Conservation (phyloP, 768 basidiomycete species). For the Mycena epipterygia region DNA sequence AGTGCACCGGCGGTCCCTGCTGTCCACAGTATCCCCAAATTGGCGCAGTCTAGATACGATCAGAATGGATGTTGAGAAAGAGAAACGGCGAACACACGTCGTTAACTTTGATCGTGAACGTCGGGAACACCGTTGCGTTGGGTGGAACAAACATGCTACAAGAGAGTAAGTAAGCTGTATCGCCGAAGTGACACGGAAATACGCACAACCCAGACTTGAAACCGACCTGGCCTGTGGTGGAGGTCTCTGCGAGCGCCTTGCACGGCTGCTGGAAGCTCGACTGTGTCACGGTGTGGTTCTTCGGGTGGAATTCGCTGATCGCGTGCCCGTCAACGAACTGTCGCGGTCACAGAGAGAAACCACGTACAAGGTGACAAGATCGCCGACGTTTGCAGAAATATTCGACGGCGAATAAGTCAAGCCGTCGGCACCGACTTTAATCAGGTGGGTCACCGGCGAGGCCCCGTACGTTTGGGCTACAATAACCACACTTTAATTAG, state of each 20-base stretch:
- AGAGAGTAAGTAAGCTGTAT: slow-evolving; percentile 34
- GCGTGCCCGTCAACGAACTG: background rate
- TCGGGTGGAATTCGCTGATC: slow-evolving; percentile 36
- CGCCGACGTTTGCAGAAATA: slow-evolving; percentile 36
- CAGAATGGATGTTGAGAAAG: background rate
- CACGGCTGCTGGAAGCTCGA: slow-evolving; percentile 47
- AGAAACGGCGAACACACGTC: slow-evolving; percentile 39
- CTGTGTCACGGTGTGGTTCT: slow-evolving; percentile 50
- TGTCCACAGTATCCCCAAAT: slow-evolving; percentile 62
- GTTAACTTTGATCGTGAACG: slow-evolving; percentile 56
- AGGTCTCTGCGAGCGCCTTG: slow-evolving; percentile 29
- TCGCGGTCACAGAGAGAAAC: background rate
- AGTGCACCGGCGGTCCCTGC: slow-evolving; percentile 47
- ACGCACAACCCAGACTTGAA: slow-evolving; percentile 48
- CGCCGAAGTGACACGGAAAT: background rate
- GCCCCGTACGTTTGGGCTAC: background rate
- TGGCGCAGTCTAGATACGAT: slow-evolving; percentile 17
- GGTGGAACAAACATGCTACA: slow-evolving; percentile 44
- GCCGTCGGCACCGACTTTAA: slow-evolving; percentile 33
- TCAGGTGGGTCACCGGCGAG: slow-evolving; percentile 31
- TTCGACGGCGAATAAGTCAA: slow-evolving; percentile 31
- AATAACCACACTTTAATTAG: background rate
- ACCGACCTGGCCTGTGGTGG: slow-evolving; percentile 22
- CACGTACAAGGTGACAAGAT: slow-evolving; percentile 37
- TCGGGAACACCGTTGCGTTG: slow-evolving; percentile 49